Evolutionary conservation across 2,329 filamentous ascomycete species (phyloP).

Genomic region (Botryotinia narcissicola): DNA sequence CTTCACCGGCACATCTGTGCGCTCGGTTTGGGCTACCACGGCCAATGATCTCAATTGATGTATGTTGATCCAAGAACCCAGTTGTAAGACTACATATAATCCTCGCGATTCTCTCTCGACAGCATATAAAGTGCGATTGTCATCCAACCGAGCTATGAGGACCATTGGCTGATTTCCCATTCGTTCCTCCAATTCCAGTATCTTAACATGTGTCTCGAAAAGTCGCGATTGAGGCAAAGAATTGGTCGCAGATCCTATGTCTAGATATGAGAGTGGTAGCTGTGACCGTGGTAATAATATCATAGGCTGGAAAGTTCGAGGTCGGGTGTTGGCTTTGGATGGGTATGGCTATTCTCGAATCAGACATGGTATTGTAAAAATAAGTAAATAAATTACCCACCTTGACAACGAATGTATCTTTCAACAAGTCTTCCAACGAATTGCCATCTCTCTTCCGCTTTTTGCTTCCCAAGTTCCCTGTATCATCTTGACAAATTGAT

Average conservation of each 20-base stretch:
- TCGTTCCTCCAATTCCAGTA: conserved; percentile 62
- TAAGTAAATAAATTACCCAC: conserved; percentile 28
- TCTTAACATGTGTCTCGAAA: conserved; percentile 61
- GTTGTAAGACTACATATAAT: conserved; percentile 65
- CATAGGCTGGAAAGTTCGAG: conserved; percentile 56
- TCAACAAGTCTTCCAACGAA: conserved; percentile 37
- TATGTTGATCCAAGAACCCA: conserved; percentile 65
- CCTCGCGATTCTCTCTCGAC: conserved; percentile 63
- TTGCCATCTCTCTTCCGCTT: conserved; percentile 40
- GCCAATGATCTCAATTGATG: conserved; percentile 51
- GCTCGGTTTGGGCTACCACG: conserved; percentile 45
- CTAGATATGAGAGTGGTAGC: conserved; percentile 60
- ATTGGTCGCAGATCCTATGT: conserved; percentile 51
- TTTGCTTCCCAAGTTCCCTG: conserved; percentile 25
- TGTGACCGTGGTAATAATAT: conserved; percentile 61
- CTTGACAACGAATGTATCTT: conserved; percentile 39
- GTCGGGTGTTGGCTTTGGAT: conserved; percentile 50
- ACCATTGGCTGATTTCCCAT: conserved; percentile 54
- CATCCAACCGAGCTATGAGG: conserved; percentile 60
- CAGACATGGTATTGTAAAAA: conserved; percentile 19
- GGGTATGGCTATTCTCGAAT: conserved; percentile 52
- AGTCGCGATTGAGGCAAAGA: conserved; percentile 53
- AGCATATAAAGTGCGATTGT: conserved; percentile 54
- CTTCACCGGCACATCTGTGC: conserved; percentile 34
- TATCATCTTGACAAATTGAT: conserved; percentile 30